Evolutionary conservation across 139 green algal genomes (phyloP).

Genomic region (Auxenochlorella pyrenoidosa): DNA sequence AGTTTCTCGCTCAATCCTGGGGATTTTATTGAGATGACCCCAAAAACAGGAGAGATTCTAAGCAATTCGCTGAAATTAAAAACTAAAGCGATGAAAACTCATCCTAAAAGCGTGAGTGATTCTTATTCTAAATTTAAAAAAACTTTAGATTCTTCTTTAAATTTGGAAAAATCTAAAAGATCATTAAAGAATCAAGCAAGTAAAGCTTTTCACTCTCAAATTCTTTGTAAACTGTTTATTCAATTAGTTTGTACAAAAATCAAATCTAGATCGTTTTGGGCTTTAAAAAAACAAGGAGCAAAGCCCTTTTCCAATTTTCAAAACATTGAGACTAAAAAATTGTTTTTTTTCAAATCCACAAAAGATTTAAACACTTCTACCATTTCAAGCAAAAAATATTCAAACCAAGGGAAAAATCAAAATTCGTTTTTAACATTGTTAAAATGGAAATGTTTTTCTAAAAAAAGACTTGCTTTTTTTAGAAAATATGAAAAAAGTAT

Average conservation of each 20-base stretch:
- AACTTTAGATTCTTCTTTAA: slow-evolving; percentile 30
- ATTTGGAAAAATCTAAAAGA: slow-evolving; percentile 1
- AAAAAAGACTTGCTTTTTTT: neutral
- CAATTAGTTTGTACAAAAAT: slow-evolving; percentile 35
- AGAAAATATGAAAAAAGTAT: slow-evolving; percentile 39
- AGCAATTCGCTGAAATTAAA: neutral
- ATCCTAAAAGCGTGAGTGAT: slow-evolving; percentile 19
- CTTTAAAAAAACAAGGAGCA: neutral
- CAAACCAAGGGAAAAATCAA: neutral
- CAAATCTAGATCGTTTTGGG: slow-evolving; percentile 36
- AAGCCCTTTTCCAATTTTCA: slow-evolving; percentile 21
- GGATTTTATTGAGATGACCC: slow-evolving; percentile 24
- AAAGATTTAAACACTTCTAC: slow-evolving; percentile 45
- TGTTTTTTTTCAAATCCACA: slow-evolving; percentile 48
- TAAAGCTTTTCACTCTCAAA: slow-evolving; percentile 16
- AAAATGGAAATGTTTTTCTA: slow-evolving; percentile 32
- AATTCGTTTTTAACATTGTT: slow-evolving; percentile 31
- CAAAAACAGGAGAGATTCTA: slow-evolving; percentile 2
- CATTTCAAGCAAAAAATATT: slow-evolving; percentile 1
- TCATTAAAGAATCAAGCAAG: slow-evolving; percentile 32
- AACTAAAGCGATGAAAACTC: neutral
- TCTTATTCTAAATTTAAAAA: slow-evolving; percentile 18
- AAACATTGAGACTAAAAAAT: slow-evolving; percentile 56
- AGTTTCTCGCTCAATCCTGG: slow-evolving; percentile 27
- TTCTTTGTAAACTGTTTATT: slow-evolving; percentile 42